Evolutionary conservation across 805 yeast genomes (phyloP), one percentile per base, ranked within the genome.

Genomic region (Lipomyces sp.): DNA sequence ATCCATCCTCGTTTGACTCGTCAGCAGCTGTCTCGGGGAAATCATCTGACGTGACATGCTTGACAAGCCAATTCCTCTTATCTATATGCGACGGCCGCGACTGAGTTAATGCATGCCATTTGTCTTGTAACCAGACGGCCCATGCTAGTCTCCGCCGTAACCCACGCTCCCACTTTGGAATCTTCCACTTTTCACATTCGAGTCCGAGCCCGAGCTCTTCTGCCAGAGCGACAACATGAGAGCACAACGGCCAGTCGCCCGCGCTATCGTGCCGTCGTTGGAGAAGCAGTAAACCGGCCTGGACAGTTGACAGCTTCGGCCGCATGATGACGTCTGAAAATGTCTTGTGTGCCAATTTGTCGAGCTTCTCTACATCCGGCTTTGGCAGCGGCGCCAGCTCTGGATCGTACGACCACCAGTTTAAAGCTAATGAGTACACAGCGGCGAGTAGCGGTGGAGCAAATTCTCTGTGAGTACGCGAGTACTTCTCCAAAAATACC

Each of bases 81-180:
- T 87, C 85, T 48, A 89, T 83, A 76, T 92, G 97, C 0, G 97
- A 88, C 1, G 97, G 96, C 57, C 97, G 81, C 0, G 94, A 86
- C 75, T 92, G 96, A 62, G 86, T 85, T 57, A 93, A 78, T 1
- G 97, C 81, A 2, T 89, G 83, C 98, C 98, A 94, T 75, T 93
- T 92, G 73, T 92, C 97, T 76, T 92, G 96, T 60, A 90, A 80
- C 82, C 87, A 94, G 0, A 92, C 96, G 0, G 98, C 97, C 98
- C 99, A 94, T 0, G 98, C 97, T 57, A 94, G 79, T 67, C 98
- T 81, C 72, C 92, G 85, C 62, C 99, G 82, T 57, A 94, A 79
- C 6, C 96, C 96, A 61, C 96, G 82, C 75, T 94, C 99, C 98
- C 98, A 95, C 73, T 89, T 87, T 0, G 98, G 98, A 42, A 94